These are phyloP conservation scores for Beta lomatogona DNA, from an alignment of 179 eudicot genomes.

Conservation along the genomic window DNA sequence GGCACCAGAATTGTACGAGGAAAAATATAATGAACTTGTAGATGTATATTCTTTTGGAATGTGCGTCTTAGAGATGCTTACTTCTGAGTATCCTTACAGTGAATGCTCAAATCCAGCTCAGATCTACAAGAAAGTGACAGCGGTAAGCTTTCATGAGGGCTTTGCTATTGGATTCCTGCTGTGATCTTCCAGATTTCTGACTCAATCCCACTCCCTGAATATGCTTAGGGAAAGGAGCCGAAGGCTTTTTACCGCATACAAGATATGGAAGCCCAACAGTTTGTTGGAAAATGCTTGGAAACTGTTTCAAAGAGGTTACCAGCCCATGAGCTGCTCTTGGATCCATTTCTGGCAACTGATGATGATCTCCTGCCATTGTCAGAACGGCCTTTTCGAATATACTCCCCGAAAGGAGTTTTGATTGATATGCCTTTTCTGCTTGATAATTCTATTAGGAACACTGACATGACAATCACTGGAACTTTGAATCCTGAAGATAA, in stretches of 20 bases:
- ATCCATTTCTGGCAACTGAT: slow-evolving; percentile 60
- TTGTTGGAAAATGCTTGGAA: slow-evolving; percentile 65
- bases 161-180: neutral
- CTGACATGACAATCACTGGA: slow-evolving; percentile 87
- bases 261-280: slow-evolving; percentile 55
- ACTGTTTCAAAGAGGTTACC: slow-evolving; percentile 63
- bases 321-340: slow-evolving; percentile 62
- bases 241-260: slow-evolving; percentile 53
- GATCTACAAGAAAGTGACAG: slow-evolving; percentile 70
- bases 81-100: slow-evolving; percentile 66
- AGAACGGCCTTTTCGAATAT: slow-evolving; percentile 27
- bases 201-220: slow-evolving; percentile 13
- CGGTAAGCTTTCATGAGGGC: slow-evolving; percentile 39
- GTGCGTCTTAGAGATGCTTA: slow-evolving; percentile 76
- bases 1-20: slow-evolving; percentile 80
- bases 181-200: slow-evolving; percentile 15
- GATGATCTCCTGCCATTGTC: slow-evolving; percentile 26
- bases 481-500: slow-evolving; percentile 72
- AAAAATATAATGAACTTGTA: slow-evolving; percentile 66
- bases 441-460: slow-evolving; percentile 44
- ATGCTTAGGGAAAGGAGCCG: slow-evolving; percentile 65
- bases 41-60: slow-evolving; percentile 78
- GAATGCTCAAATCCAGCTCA: slow-evolving; percentile 76
- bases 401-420: slow-evolving; percentile 31
- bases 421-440: slow-evolving; percentile 47